Evolutionary conservation across 345 rosid genomes (phyloP).

Genomic region (Populus tremula): DNA sequence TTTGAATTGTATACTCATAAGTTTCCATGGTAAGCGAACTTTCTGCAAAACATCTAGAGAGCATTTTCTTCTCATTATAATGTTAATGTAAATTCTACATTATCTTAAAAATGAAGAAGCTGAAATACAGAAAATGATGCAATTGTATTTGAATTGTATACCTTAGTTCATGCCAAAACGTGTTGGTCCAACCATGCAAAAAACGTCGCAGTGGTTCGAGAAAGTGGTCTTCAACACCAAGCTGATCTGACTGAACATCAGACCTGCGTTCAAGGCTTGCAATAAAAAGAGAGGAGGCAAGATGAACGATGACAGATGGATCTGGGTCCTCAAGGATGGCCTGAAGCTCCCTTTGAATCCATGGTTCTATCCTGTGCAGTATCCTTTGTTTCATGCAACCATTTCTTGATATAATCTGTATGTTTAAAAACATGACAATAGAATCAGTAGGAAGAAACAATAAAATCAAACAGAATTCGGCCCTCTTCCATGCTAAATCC

Average conservation of each 20-base stretch:
- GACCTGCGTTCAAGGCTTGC: slow-evolving; percentile 39
- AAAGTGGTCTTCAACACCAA: slow-evolving; percentile 22
- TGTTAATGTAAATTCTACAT: no score
- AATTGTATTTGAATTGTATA: slow-evolving; percentile 5
- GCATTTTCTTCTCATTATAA: slow-evolving; percentile 1
- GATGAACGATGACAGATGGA: slow-evolving; percentile 64
- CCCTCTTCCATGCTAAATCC: neutral
- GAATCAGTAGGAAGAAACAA: neutral
- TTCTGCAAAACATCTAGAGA: slow-evolving; percentile 58
- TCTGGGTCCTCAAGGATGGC: slow-evolving; percentile 68
- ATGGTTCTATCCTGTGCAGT: slow-evolving; percentile 52
- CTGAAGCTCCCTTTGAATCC: slow-evolving; percentile 70
- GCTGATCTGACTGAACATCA: slow-evolving; percentile 21
- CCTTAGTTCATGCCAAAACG: slow-evolving; percentile 84
- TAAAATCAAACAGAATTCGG: neutral
- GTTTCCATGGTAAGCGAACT: slow-evolving; percentile 53
- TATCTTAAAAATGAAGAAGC: neutral
- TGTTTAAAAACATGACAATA: neutral
- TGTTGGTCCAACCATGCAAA: slow-evolving; percentile 35
- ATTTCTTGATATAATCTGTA: slow-evolving; percentile 31
- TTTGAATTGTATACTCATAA: slow-evolving; percentile 43
- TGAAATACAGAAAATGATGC: neutral
- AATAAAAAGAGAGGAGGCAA: slow-evolving; percentile 53
- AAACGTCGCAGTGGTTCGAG: slow-evolving; percentile 45
- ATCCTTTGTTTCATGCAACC: slow-evolving; percentile 36